phyloP scores from a whole-genome alignment of 2,329 filamentous ascomycete species.

The Claviceps monticola region DNA sequence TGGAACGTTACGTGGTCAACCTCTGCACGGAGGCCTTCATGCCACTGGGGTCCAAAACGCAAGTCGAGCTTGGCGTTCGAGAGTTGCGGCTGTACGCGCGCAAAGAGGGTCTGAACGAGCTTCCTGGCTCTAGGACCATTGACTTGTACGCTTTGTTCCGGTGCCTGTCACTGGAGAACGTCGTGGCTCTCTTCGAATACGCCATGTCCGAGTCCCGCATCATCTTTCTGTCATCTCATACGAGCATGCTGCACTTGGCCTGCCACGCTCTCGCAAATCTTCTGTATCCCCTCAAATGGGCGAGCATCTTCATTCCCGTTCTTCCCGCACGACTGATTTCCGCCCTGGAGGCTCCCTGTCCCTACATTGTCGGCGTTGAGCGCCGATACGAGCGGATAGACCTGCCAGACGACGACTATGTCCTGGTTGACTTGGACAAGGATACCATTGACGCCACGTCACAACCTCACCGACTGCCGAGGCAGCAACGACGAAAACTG shows the following conservation, averaged over 20 bases:
- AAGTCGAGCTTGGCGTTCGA: conserved; percentile 81
- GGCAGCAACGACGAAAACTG: conserved; percentile 82
- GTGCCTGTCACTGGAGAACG: conserved; percentile 78
- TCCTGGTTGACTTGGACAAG: conserved; percentile 84
- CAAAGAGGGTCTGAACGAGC: conserved; percentile 83
- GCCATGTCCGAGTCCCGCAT: conserved; percentile 87
- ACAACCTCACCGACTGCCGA: conserved; percentile 64
- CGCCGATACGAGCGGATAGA: conserved; percentile 75
- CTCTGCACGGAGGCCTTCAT: conserved; percentile 90
- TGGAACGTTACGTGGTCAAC: conserved; percentile 95
- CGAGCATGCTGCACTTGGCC: conserved; percentile 88
- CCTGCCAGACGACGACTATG: conserved; percentile 88
- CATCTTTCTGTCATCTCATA: conserved; percentile 90
- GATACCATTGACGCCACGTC: conserved; percentile 78
- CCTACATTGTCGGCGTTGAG: conserved; percentile 94
- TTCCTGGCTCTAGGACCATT: conserved; percentile 79
- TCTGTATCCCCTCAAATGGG: conserved; percentile 84
- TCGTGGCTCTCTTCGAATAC: conserved; percentile 86
- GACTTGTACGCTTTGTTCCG: conserved; percentile 91
- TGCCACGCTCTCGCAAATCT: conserved; percentile 76
- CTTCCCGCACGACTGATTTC: conserved; percentile 78
- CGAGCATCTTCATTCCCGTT: conserved; percentile 85
- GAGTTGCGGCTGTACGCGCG: conserved; percentile 86
- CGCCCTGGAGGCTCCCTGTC: conserved; percentile 85
- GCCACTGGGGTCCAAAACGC: conserved; percentile 84